Percentiles rank a stretch among this genome's conserved stretches.
phyloP scores from a whole-genome alignment of 352 stramenopile genomes.

The Globisporangium cylindrosporum region DNA sequence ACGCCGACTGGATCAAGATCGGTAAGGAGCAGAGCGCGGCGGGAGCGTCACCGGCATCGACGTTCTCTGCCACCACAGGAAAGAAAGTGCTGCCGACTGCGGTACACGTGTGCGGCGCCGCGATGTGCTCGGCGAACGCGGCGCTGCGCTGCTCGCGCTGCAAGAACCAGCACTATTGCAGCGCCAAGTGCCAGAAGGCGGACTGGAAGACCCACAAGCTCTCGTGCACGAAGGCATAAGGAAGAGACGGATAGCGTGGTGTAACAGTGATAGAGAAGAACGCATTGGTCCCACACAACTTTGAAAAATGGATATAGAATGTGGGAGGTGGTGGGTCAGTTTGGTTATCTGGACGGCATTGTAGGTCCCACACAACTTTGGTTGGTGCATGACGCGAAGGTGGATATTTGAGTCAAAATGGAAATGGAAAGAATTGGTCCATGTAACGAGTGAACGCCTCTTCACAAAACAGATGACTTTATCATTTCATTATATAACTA shows the following conservation, averaged over 20 bases:
- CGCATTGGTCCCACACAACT: background rate
- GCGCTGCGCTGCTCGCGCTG: slow-evolving; percentile 78
- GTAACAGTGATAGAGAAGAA: slow-evolving; percentile 3
- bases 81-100: slow-evolving; percentile 27
- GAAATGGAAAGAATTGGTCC: background rate
- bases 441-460: background rate
- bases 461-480: background rate
- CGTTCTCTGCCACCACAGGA: slow-evolving; percentile 23
- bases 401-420: background rate
- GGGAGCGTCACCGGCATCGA: slow-evolving; percentile 25
- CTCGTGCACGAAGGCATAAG: slow-evolving; percentile 35
- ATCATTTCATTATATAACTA: background rate
- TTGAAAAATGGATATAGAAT: no score
- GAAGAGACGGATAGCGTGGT: background rate
- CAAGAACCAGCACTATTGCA: slow-evolving; percentile 85
- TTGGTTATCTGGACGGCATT: no score
- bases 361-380: background rate
- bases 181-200: slow-evolving; percentile 72
- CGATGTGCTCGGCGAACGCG: slow-evolving; percentile 67
- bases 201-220: slow-evolving; percentile 86
- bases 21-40: slow-evolving; percentile 49
- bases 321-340: no score
- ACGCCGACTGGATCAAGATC: slow-evolving; percentile 67
- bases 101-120: slow-evolving; percentile 60
- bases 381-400: background rate